A percentile compares a stretch with the other conserved stretches of the same genome.
These are phyloP conservation scores for Saksenaea oblongispora DNA, from an alignment of 371 early-diverging fungal species.

Conservation along the genomic window DNA sequence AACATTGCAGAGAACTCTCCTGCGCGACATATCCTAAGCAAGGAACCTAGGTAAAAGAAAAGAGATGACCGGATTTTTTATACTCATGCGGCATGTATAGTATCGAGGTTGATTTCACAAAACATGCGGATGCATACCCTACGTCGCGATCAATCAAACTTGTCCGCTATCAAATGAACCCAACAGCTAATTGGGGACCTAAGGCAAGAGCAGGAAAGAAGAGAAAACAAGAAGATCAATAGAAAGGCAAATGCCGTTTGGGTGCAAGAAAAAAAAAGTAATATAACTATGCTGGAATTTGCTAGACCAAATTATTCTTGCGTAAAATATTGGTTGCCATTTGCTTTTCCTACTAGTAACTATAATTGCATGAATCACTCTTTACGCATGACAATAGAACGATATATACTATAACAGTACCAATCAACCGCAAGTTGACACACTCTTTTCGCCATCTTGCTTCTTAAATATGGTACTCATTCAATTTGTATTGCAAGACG, in stretches of 20 bases:
- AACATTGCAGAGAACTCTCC: constrained; percentile 73
- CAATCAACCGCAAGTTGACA: no score
- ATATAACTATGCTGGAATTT: neutral
- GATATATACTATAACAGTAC: no score
- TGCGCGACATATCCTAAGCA: constrained; percentile 65
- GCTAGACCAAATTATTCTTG: no score
- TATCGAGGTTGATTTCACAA: constrained; percentile 64
- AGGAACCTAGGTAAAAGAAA: constrained; percentile 51
- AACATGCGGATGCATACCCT: constrained; percentile 73
- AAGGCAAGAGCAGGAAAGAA: constrained; percentile 75
- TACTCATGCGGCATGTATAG: constrained; percentile 16
- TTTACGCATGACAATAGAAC: no score
- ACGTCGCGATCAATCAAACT: constrained; percentile 78
- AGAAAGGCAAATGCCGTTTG: constrained; percentile 1
- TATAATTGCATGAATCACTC: no score
- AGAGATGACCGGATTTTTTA: neutral
- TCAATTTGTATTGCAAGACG: no score
- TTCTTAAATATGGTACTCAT: no score
- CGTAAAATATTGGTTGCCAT: no score
- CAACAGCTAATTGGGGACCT: constrained; percentile 95
- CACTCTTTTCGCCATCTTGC: no score
- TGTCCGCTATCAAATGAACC: constrained; percentile 92
- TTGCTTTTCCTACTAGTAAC: no score
- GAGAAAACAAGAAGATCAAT: constrained; percentile 39
- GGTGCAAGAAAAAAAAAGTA: neutral